Percentiles rank a stretch among this genome's conserved stretches.
phyloP scores from a whole-genome alignment of 371 early-diverging fungal species.

The Nosema granulosis region DNA sequence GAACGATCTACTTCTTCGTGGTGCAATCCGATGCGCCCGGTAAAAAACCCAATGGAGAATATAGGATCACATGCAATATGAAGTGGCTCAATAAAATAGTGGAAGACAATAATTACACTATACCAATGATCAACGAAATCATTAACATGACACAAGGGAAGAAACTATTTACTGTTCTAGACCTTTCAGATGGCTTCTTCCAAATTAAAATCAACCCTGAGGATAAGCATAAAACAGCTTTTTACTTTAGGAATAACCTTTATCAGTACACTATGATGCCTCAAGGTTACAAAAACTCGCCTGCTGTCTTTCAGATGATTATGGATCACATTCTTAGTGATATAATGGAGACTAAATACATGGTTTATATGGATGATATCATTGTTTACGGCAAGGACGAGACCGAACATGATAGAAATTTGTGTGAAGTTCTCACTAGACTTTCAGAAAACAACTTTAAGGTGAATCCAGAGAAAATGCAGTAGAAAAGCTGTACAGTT shows the following conservation, averaged over 20 bases:
- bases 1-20: constrained; percentile 27
- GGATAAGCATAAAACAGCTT: constrained; percentile 49
- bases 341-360: constrained; percentile 10
- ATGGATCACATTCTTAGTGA: constrained; percentile 27
- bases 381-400: constrained; percentile 8
- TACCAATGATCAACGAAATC: constrained; percentile 40
- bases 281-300: constrained; percentile 44
- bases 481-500: neutral
- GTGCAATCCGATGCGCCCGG: constrained; percentile 29
- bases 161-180: constrained; percentile 54
- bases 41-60: constrained; percentile 35
- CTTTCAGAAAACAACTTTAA: constrained; percentile 7
- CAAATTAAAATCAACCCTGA: constrained; percentile 35
- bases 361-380: constrained; percentile 45
- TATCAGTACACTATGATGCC: constrained; percentile 53
- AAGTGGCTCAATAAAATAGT: constrained; percentile 33
- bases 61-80: constrained; percentile 40
- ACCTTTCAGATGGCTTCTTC: constrained; percentile 50
- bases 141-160: constrained; percentile 26
- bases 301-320: constrained; percentile 43
- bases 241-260: constrained; percentile 16
- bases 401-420: constrained; percentile 38
- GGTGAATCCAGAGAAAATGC: constrained; percentile 34
- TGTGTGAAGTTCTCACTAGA: constrained; percentile 15
- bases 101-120: constrained; percentile 16